Base-by-base conservation (phyloP, 108 stramenopile genomes). In the Cyclotella kingstonii region DNA sequence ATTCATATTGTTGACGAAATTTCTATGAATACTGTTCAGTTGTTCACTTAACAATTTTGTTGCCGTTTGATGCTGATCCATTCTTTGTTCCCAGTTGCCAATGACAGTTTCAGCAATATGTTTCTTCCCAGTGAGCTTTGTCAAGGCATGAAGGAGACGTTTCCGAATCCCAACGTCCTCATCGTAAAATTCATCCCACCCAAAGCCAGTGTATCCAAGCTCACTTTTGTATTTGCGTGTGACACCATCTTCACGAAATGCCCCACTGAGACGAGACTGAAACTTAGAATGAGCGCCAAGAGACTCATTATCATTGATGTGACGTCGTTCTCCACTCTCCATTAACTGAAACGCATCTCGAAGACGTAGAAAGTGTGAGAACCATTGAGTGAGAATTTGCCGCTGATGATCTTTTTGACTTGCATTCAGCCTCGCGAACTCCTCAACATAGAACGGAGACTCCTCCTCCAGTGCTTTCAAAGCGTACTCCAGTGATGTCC, bases 291-390 rank as follows among this genome's bases (percentile, higher is more conserved):
- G 21, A n/a, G 72, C 55, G n/a, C 11, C 34, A 27, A 34, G 18
- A 15, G 22, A 60, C 10, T 68, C 50, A n/a, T 69, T 65, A 59
- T 91, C 90, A 12, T 55, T 60, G 12, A 41, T 47, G 60, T 89
- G 86, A 11, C 91, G 78, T 41, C 91, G 87, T 51, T 93, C 91
- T 25, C 91, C 91, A 56, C 82, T 83, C 42, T 82, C 79, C 35
- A 84, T 43, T 53, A 93, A 50, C 7, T 89, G 77, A 18, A 89
- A 66, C 35, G 84, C 86, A 80, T 93, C 91, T 43, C 83, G 75
- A 27, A 85, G 58, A 14, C 84, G 69, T 17, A 93, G 36, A 60
- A 82, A 79, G 25, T 51, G 64, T n/a, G 55, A 47, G 35, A 77
- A 72, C 66, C 67, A 77, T 18, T 58, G 17, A 15, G 45, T 36